These are phyloP conservation scores for Pyricularia grisea DNA, from an alignment of 2,329 filamentous ascomycete genomes.

Conservation along the genomic window DNA sequence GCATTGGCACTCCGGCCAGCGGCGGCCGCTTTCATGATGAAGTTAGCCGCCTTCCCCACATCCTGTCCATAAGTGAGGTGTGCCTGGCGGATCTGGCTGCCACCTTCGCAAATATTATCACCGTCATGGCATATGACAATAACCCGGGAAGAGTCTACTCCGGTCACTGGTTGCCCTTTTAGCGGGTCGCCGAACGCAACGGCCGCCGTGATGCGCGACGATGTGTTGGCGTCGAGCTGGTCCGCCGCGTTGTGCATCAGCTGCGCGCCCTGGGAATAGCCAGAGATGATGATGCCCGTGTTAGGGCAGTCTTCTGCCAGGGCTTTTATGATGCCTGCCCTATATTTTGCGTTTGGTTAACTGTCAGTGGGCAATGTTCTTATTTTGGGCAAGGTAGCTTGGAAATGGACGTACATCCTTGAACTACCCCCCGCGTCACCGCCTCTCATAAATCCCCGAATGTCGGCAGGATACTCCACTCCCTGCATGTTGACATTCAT, in stretches of 20 bases:
- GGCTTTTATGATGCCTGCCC: constrained; percentile 20
- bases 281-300: constrained; percentile 30
- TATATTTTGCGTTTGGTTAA: constrained; percentile 6
- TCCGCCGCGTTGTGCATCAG: constrained; percentile 17
- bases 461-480: constrained; percentile 15
- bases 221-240: constrained; percentile 10
- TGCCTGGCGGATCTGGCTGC: constrained; percentile 12
- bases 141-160: constrained; percentile 9
- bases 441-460: constrained; percentile 14
- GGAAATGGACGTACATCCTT: constrained; percentile 5
- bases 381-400: neutral
- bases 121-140: constrained; percentile 13
- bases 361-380: neutral
- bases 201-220: constrained; percentile 13
- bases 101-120: constrained; percentile 17
- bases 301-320: constrained; percentile 24
- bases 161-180: constrained; percentile 10
- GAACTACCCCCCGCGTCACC: constrained; percentile 13
- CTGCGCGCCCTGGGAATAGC: constrained; percentile 23
- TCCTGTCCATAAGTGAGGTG: constrained; percentile 18
- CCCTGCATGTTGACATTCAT: constrained; percentile 15
- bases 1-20: neutral
- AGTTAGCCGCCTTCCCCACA: constrained; percentile 14
- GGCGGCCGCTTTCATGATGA: constrained; percentile 9
- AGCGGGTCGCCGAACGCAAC: constrained; percentile 20